phyloP scores from a whole-genome alignment of 2,329 filamentous ascomycete species.

The Ilyonectria sp. region DNA sequence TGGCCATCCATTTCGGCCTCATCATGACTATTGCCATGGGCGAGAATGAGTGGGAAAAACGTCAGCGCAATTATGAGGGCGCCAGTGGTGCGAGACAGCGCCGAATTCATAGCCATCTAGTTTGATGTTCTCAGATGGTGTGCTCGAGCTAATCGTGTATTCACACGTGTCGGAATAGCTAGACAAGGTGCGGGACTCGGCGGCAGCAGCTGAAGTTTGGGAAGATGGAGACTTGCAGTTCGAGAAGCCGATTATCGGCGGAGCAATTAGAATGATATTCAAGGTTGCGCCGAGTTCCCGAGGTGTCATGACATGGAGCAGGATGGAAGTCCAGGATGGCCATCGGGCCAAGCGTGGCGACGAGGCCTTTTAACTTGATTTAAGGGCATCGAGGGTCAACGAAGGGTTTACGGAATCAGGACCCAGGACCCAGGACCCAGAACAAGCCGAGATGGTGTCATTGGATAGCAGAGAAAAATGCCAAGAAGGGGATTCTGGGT shows the following conservation, averaged over 20 bases:
- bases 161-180: not conserved
- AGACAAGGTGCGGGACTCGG: not conserved
- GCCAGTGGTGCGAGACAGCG: not conserved
- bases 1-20: conserved; percentile 28
- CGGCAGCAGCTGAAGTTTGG: not conserved
- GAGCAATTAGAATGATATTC: not conserved
- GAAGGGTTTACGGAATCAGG: not conserved
- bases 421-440: not conserved
- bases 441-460: conserved; percentile 1
- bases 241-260: not conserved
- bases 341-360: not conserved
- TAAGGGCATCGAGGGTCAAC: conserved; percentile 17
- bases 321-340: not conserved
- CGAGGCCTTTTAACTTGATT: conserved; percentile 7
- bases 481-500: not conserved
- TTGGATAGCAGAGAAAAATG: conserved; percentile 8
- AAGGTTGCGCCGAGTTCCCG: not conserved
- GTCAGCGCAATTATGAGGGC: conserved; percentile 28
- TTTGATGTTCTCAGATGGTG: not conserved
- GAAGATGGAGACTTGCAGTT: not conserved
- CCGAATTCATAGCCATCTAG: conserved; percentile 17
- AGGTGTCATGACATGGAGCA: not conserved
- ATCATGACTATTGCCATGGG: conserved; percentile 40
- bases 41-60: conserved; percentile 39
- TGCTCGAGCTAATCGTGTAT: no score